phyloP scores from a whole-genome alignment of 139 green algal genomes.

The Deuterostichococcus epilithicus region DNA sequence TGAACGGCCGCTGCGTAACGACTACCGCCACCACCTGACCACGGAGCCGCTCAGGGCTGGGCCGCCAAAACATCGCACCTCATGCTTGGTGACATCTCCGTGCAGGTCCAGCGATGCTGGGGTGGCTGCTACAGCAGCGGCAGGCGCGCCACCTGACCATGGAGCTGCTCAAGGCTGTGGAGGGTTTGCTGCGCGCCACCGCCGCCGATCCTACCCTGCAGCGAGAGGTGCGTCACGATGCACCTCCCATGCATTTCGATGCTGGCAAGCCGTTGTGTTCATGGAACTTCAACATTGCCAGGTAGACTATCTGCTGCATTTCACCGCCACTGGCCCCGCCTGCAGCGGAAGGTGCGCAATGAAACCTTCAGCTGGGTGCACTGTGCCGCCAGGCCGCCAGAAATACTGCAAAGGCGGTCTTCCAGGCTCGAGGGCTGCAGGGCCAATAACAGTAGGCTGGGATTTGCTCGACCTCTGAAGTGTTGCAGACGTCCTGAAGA shows the following conservation, averaged over 20 bases:
- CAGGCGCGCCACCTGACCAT: constrained; percentile 15
- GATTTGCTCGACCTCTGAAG: not conserved
- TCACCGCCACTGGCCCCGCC: no score
- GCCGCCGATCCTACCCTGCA: not conserved
- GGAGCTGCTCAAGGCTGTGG: constrained; percentile 17
- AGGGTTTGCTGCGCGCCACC: constrained; percentile 19
- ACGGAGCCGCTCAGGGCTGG: not conserved
- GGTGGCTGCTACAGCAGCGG: constrained; percentile 29
- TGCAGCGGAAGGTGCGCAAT: no score
- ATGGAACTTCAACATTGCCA: no score
- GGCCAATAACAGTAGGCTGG: not conserved
- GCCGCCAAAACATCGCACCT: not conserved
- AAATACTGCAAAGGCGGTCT: no score
- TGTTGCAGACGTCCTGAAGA: no score
- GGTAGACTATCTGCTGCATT: no score
- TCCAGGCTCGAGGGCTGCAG: no score
- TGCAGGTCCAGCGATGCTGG: constrained; percentile 28
- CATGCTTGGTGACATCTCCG: not conserved
- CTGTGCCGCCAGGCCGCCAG: no score
- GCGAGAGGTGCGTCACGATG: not conserved
- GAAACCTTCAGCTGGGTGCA: no score
- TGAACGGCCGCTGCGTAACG: constrained; percentile 4
- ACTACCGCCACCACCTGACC: not conserved
- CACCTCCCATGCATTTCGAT: no score
- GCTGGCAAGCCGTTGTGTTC: no score